These are phyloP conservation scores for Komagataella pastoris DNA, from an alignment of 805 yeast species.

Conservation along the genomic window DNA sequence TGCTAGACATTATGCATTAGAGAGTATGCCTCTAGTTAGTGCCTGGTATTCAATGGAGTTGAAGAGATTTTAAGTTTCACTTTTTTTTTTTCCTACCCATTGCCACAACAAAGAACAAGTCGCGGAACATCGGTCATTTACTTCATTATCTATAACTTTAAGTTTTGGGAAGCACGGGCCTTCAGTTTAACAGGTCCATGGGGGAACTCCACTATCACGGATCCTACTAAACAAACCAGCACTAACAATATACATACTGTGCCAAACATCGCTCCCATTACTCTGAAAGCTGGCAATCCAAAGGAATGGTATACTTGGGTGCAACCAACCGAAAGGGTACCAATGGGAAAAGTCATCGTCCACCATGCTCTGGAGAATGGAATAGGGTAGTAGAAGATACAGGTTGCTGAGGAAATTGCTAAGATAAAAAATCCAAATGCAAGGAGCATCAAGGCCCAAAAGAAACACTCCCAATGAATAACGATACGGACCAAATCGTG, in stretches of 20 bases:
- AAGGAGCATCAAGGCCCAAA: conserved; percentile 4
- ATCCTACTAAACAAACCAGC: conserved; percentile 24
- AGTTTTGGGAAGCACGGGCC: background rate
- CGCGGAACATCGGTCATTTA: background rate
- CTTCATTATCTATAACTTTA: background rate
- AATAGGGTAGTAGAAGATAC: conserved; percentile 8
- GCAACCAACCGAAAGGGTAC: conserved; percentile 61
- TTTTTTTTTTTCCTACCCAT: background rate
- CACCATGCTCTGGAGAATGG: conserved; percentile 47
- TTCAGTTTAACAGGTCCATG: background rate
- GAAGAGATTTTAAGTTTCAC: background rate
- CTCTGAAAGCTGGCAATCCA: conserved; percentile 43
- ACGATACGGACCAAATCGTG: conserved; percentile 2
- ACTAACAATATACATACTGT: conserved; percentile 33
- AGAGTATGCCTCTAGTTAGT: background rate
- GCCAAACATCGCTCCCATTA: conserved; percentile 50
- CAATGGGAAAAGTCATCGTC: conserved; percentile 87
- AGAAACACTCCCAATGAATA: conserved; percentile 1
- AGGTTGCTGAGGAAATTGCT: conserved; percentile 19
- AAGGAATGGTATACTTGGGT: conserved; percentile 34
- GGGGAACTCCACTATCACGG: conserved; percentile 19
- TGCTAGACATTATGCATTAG: background rate
- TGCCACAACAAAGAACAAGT: background rate
- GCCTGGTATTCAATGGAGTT: background rate
- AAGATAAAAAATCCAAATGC: conserved; percentile 14